Evolutionary conservation across 768 basidiomycete species (phyloP), one percentile per base, ranked within the genome.

Genomic region (Trametes punicea): DNA sequence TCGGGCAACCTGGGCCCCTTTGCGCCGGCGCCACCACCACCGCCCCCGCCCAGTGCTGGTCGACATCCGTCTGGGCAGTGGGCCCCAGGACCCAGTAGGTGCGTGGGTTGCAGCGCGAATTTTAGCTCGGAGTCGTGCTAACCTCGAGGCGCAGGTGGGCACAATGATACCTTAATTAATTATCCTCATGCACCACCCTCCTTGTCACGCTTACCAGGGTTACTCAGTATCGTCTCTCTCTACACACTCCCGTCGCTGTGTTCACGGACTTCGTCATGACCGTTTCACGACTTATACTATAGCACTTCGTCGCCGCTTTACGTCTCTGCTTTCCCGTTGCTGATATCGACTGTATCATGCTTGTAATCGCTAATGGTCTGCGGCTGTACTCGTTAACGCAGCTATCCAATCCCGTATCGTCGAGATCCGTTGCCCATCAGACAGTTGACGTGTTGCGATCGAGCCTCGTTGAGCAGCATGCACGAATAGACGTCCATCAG

Each of bases 11-110:
- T 36, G 40, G 41, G 15, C 10, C 25, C 26, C 18, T 29, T 11
- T 49, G 13, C 15, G 34, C 15, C n/a, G n/a, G n/a, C n/a, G n/a
- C 30, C 15, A 25, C 30, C 45, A 34, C 44, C n/a, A 36, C 11
- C 36, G 2, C 16, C 36, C 16, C 50, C 56, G n/a, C n/a, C 49
- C 23, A 45, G 23, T 29, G 40, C 52, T 11, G 34, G 31, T 20
- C 20, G 34, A 26, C 57, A 42, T 39, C 34, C 51, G 31, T 31
- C 51, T 7, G 46, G 45, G n/a, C 46, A 53, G 46, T 58, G 57
- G 57, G 38, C n/a, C 2, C 40, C 52, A 20, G 46, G 57, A 15
- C 41, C 46, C 3, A 38, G 51, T 4, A 36, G 51, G 57, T 53
- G 38, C 30, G 51, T 36, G 16, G 16, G 6, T 47, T n/a, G 15